Base-by-base conservation (phyloP, 2,329 filamentous ascomycete species). In the Colletotrichum sp. region DNA sequence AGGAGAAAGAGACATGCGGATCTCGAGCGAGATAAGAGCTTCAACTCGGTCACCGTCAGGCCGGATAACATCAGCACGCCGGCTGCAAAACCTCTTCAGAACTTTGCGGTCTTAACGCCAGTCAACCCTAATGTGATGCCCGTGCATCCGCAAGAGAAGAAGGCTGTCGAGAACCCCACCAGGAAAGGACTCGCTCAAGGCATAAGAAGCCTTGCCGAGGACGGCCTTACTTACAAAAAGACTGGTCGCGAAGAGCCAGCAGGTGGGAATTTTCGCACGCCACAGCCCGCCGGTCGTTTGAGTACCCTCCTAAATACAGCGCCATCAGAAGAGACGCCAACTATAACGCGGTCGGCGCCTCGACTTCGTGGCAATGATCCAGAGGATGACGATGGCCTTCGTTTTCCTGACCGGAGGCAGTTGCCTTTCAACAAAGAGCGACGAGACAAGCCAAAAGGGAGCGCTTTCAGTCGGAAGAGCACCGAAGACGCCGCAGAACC, bases 201-300 rank as follows among this genome's bases (percentile, higher is more conserved):
- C 8, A 85, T 90, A 77, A 83, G 84, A 30, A 80, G 80, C 8
- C 78, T 91, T 39, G 85, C 89, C 3, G 90, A 92, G 75, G 89
- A 91, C 78, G 88, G 89, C 2, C 86, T 74, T 77, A 80, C 60
- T 77, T 81, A 84, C 52, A 62, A 68, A 34, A 64, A 62, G 32
- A 39, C 68, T 22, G 67, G 67, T 15, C 77, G 66, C 6, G 77
- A 78, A 32, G 76, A 71, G 26, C 59, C 70, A 16, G 28, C 15
- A 9, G 78, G 70, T n/a, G 76, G 77, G 32, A 66, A 76, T 65
- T 72, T 76, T 26, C 75, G 69, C 34, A 67, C 72, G 6, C 68
- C 67, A 10, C 69, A 76, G 24, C 69, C 79, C 70, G 82, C 80
- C 30, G 80, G 82, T 34, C 83, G 83, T 18, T 75, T 88, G 34